phyloP scores from a whole-genome alignment of 352 stramenopile genomes.

The Globisporangium nunn region DNA sequence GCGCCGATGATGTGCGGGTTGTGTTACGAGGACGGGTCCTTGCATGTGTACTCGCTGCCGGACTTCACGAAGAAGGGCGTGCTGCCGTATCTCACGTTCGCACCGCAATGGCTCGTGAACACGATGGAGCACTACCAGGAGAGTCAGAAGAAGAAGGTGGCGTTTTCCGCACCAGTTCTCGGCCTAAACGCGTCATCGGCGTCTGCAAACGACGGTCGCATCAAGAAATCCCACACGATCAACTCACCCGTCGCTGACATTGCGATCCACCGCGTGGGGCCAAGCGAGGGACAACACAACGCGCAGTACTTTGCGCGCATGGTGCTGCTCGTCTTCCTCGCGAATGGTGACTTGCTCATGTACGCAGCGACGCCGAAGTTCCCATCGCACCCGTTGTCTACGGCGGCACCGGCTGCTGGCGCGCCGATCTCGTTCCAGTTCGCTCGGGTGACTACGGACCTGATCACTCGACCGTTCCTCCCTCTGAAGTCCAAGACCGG shows the following conservation, averaged over 20 bases:
- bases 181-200: conserved; percentile 65
- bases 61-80: conserved; percentile 77
- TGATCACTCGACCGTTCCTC: conserved; percentile 74
- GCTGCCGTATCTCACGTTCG: conserved; percentile 81
- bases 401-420: conserved; percentile 13
- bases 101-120: conserved; percentile 69
- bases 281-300: conserved; percentile 66
- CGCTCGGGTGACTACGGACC: conserved; percentile 49
- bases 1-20: conserved; percentile 77
- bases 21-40: conserved; percentile 73
- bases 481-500: conserved; percentile 45
- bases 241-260: conserved; percentile 83
- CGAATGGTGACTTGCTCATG: conserved; percentile 79
- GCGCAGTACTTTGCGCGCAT: conserved; percentile 69
- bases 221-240: conserved; percentile 76
- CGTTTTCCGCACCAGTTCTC: conserved; percentile 46
- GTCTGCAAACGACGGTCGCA: conserved; percentile 64
- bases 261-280: conserved; percentile 69
- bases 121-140: conserved; percentile 58
- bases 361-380: conserved; percentile 58
- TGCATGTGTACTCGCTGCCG: conserved; percentile 77
- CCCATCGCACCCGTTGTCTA: conserved; percentile 11
- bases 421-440: conserved; percentile 45
- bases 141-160: conserved; percentile 49
- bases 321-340: conserved; percentile 79